Conservation (phyloP, 2,329 filamentous ascomycete species). For the Davidsoniella virescens region DNA sequence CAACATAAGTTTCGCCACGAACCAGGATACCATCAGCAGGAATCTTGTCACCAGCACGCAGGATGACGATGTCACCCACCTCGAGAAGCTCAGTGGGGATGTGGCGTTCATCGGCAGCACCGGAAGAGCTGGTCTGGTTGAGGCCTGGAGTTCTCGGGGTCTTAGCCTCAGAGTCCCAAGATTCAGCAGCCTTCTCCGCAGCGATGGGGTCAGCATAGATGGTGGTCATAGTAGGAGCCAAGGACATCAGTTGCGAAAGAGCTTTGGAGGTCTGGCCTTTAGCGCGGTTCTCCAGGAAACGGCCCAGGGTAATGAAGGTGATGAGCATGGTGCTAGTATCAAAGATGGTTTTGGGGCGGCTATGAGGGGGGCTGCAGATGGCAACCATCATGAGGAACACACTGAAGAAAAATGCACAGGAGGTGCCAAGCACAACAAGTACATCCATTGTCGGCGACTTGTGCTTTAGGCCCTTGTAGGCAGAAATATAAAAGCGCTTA, state of each 20-base stretch:
- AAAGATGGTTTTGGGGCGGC: slow-evolving; percentile 74
- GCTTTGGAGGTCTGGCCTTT: slow-evolving; percentile 95
- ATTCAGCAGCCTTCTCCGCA: slow-evolving; percentile 74
- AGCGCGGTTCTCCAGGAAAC: slow-evolving; percentile 83
- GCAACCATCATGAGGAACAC: slow-evolving; percentile 74
- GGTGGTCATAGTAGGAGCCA: slow-evolving; percentile 90
- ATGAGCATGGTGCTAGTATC: slow-evolving; percentile 98
- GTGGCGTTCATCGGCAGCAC: slow-evolving; percentile 56
- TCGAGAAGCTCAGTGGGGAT: slow-evolving; percentile 91
- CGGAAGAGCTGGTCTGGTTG: slow-evolving; percentile 32
- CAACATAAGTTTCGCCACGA: slow-evolving; percentile 79
- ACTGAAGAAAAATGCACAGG: slow-evolving; percentile 92
- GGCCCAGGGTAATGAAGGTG: slow-evolving; percentile 81
- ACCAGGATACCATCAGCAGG: slow-evolving; percentile 81
- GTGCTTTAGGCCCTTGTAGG: slow-evolving; percentile 86
- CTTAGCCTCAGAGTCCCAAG: slow-evolving; percentile 42
- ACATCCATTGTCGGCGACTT: slow-evolving; percentile 95
- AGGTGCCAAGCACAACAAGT: slow-evolving; percentile 82
- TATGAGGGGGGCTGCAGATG: slow-evolving; percentile 56
- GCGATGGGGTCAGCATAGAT: slow-evolving; percentile 93
- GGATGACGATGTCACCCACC: slow-evolving; percentile 80
- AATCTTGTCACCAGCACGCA: slow-evolving; percentile 91
- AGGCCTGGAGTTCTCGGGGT: slow-evolving; percentile 16
- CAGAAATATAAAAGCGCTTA: slow-evolving; percentile 80
- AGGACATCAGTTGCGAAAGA: slow-evolving; percentile 82